A percentile compares a stretch with the other conserved stretches of the same genome.
These are phyloP conservation scores for Astrocystis sublimbata DNA, from an alignment of 495 filamentous ascomycete genomes.

Conservation along the genomic window DNA sequence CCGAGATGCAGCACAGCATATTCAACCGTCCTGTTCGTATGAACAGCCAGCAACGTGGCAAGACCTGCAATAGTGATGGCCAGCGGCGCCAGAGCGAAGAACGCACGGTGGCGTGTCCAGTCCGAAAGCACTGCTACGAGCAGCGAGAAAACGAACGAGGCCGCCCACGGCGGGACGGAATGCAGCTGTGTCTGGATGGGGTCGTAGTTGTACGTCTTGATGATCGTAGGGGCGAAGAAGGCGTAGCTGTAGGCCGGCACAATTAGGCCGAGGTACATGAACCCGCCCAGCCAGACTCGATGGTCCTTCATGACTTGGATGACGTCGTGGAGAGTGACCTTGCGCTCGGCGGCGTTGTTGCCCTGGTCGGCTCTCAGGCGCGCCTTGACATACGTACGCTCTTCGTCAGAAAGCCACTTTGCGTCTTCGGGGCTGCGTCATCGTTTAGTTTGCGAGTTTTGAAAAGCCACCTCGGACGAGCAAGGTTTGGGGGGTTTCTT, in stretches of 20 bases:
- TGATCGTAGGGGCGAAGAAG: constrained; percentile 76
- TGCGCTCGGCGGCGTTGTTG: constrained; percentile 63
- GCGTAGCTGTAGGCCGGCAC: constrained; percentile 78
- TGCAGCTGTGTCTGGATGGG: constrained; percentile 76
- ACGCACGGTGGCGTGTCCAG: constrained; percentile 68
- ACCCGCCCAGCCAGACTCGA: constrained; percentile 66
- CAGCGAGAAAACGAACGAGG: constrained; percentile 73
- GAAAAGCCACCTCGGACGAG: background rate
- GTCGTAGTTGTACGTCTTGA: constrained; percentile 64
- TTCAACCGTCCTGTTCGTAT: constrained; percentile 58
- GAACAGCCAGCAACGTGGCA: constrained; percentile 66
- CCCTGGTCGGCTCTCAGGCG: constrained; percentile 80
- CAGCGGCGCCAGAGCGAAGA: constrained; percentile 68
- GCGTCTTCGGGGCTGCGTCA: constrained; percentile 53
- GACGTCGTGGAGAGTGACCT: constrained; percentile 65
- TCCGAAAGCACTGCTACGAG: constrained; percentile 70
- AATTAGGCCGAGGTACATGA: constrained; percentile 90
- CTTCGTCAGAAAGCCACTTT: constrained; percentile 71
- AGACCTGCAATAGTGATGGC: constrained; percentile 68
- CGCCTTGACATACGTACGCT: constrained; percentile 70
- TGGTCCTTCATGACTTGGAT: constrained; percentile 72
- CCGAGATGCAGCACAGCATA: constrained; percentile 77
- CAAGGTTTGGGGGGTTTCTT: constrained; percentile 9
- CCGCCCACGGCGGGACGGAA: constrained; percentile 86
- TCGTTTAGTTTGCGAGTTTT: background rate